These are phyloP conservation scores for Solanum acaule DNA, from an alignment of 257 asterid genomes.

Conservation along the genomic window DNA sequence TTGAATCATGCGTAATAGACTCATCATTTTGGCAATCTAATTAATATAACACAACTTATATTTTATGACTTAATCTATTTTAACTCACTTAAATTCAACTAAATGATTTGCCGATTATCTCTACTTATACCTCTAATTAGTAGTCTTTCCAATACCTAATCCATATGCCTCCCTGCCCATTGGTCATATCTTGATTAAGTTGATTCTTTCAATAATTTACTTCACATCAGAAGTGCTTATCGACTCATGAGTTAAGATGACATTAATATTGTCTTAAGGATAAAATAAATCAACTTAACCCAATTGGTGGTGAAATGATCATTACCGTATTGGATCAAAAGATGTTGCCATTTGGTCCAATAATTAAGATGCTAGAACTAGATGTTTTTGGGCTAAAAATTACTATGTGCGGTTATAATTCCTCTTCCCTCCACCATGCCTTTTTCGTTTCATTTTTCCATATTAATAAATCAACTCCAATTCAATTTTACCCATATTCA, in stretches of 20 bases:
- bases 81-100: too few relatives aligned
- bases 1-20: too few relatives aligned
- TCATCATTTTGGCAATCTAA: too few relatives aligned
- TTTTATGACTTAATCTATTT: too few relatives aligned
- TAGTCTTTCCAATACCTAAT: neutral
- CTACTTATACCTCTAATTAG: neutral
- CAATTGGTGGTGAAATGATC: neutral
- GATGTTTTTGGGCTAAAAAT: neutral
- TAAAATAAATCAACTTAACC: neutral
- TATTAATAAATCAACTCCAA: too few relatives aligned
- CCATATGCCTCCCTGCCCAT: neutral
- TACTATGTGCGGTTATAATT: too few relatives aligned
- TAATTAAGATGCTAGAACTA: neutral
- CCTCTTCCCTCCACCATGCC: too few relatives aligned
- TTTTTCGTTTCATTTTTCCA: too few relatives aligned
- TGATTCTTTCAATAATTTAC: neutral
- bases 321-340: neutral
- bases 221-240: neutral
- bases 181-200: neutral
- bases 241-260: neutral
- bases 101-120: too few relatives aligned
- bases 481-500: too few relatives aligned
- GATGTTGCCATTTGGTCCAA: neutral
- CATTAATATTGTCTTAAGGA: neutral
- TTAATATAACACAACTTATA: too few relatives aligned